A percentile compares a stretch with the other conserved stretches of the same genome.
Evolutionary conservation across 2,329 filamentous ascomycete species (phyloP).

Genomic region (Aureobasidium pullulans): DNA sequence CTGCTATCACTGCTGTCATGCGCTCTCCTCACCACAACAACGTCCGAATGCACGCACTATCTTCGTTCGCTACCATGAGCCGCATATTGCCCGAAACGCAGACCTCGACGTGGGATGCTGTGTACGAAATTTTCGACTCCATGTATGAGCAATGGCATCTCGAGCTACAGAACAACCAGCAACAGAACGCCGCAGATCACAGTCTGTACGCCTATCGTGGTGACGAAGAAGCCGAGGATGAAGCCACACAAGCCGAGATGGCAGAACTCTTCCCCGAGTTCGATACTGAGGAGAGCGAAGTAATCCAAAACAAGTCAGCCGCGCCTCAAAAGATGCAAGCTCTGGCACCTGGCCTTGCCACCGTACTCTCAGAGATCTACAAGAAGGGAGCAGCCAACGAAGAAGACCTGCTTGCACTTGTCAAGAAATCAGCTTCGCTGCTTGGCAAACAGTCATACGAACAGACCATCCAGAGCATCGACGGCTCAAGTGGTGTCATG

Average conservation of each 20-base stretch:
- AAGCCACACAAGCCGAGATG: slow-evolving; percentile 66
- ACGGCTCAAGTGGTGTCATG: background rate
- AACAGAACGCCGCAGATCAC: slow-evolving; percentile 62
- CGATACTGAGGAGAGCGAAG: slow-evolving; percentile 41
- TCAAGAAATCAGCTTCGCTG: slow-evolving; percentile 15
- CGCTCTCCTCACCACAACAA: slow-evolving; percentile 6
- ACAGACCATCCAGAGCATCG: background rate
- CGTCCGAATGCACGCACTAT: slow-evolving; percentile 8
- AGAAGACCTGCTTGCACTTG: slow-evolving; percentile 17
- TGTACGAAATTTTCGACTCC: slow-evolving; percentile 8
- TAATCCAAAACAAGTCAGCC: background rate
- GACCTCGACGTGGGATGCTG: background rate
- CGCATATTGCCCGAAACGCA: background rate
- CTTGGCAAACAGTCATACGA: background rate
- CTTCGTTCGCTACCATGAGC: slow-evolving; percentile 7
- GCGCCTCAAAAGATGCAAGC: slow-evolving; percentile 16
- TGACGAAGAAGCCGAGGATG: slow-evolving; percentile 67
- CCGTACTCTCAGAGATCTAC: slow-evolving; percentile 19
- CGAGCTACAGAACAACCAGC: slow-evolving; percentile 68
- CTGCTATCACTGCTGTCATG: slow-evolving; percentile 2
- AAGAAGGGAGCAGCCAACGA: background rate
- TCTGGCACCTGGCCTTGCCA: slow-evolving; percentile 20
- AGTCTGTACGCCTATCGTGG: slow-evolving; percentile 82
- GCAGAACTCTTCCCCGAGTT: slow-evolving; percentile 75
- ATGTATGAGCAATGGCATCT: slow-evolving; percentile 77